These are phyloP conservation scores for Fraxinus paxiana DNA, from an alignment of 305 asterid species.

Conservation along the genomic window DNA sequence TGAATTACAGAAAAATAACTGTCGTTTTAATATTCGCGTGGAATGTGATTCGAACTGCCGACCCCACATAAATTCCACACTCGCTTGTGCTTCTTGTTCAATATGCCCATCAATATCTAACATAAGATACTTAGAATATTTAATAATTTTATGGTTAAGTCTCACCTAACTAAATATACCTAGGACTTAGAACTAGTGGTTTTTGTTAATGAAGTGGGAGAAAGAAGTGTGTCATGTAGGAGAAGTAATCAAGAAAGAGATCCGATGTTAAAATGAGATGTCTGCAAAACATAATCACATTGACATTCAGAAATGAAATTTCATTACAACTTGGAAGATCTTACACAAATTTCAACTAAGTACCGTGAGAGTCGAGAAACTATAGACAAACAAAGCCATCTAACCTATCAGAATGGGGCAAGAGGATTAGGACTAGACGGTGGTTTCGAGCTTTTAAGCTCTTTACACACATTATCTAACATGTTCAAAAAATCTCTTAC, in stretches of 20 bases:
- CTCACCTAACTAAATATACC: background rate
- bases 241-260: background rate
- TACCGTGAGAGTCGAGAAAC: background rate
- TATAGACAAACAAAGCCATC: slow-evolving; percentile 30
- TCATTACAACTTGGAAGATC: slow-evolving; percentile 6
- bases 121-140: background rate
- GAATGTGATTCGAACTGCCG: background rate
- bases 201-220: background rate
- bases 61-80: background rate
- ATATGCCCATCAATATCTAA: background rate
- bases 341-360: slow-evolving; percentile 19
- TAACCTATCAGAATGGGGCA: slow-evolving; percentile 56
- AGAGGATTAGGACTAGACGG: slow-evolving; percentile 52
- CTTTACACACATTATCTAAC: slow-evolving; percentile 87
- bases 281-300: background rate
- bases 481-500: slow-evolving; percentile 81
- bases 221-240: background rate
- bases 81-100: background rate
- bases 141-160: background rate
- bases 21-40: background rate
- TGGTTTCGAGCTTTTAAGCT: slow-evolving; percentile 56
- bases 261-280: background rate
- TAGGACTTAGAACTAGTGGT: background rate
- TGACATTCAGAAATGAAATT: background rate
- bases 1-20: background rate